These are phyloP conservation scores for Fraxinus baroniana DNA, from an alignment of 305 asterid genomes.

Conservation along the genomic window DNA sequence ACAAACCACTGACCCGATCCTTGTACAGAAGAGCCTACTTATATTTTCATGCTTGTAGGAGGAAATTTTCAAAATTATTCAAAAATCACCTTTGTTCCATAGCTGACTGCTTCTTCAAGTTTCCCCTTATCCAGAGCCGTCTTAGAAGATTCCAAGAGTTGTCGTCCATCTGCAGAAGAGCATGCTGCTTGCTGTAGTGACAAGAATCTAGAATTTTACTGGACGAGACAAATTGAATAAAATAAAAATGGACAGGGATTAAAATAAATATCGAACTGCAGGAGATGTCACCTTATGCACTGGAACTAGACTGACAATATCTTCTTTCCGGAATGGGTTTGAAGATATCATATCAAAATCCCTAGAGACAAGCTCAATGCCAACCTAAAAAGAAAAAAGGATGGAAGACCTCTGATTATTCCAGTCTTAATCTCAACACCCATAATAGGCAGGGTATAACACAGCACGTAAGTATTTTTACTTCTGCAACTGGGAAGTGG, in stretches of 20 bases:
- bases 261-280: slow-evolving; percentile 15
- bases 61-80: slow-evolving; percentile 16
- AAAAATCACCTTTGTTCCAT: slow-evolving; percentile 88
- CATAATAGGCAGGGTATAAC: slow-evolving; percentile 9
- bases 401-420: slow-evolving; percentile 9
- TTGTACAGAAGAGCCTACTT: slow-evolving; percentile 13
- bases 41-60: not conserved
- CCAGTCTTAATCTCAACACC: not conserved
- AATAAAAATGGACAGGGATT: slow-evolving; percentile 17
- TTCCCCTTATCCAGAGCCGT: slow-evolving; percentile 98
- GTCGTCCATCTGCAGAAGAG: slow-evolving; percentile 98
- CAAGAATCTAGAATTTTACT: slow-evolving; percentile 20
- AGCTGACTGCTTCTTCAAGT: slow-evolving; percentile 98
- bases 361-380: slow-evolving; percentile 94
- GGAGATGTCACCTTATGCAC: slow-evolving; percentile 79
- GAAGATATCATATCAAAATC: slow-evolving; percentile 84
- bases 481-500: slow-evolving; percentile 4
- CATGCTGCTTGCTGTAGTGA: slow-evolving; percentile 95
- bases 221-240: not conserved
- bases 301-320: slow-evolving; percentile 88
- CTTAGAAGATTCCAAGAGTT: slow-evolving; percentile 96
- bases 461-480: slow-evolving; percentile 1
- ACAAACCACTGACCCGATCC: slow-evolving; percentile 8
- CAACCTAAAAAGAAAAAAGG: slow-evolving; percentile 56
- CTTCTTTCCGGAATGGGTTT: slow-evolving; percentile 75